Conservation (phyloP, 2,329 filamentous ascomycete genomes). For the Penicillium olsonii region DNA sequence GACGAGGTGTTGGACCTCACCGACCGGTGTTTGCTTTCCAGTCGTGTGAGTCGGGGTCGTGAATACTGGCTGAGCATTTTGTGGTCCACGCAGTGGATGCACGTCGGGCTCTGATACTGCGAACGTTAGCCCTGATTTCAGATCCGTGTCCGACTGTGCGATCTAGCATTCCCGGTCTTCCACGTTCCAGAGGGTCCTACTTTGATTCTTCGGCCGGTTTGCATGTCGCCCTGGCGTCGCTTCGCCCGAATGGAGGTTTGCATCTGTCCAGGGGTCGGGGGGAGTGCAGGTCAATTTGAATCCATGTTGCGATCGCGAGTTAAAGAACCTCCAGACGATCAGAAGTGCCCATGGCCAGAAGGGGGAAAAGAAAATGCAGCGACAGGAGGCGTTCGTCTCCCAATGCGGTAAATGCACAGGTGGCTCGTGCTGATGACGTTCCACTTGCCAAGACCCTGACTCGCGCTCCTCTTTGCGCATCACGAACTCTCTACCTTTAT, state of each 20-base stretch:
- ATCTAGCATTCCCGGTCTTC: too few relatives aligned
- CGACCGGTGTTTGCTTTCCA: slow-evolving; percentile 16
- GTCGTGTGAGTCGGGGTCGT: slow-evolving; percentile 17
- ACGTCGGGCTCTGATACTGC: slow-evolving; percentile 7
- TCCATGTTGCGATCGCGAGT: background rate
- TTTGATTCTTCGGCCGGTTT: slow-evolving; percentile 7
- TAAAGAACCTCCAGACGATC: too few relatives aligned
- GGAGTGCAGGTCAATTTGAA: background rate
- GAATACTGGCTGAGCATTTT: slow-evolving; percentile 14
- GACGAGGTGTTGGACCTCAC: slow-evolving; percentile 7
- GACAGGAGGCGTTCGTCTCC: slow-evolving; percentile 2
- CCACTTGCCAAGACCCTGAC: too few relatives aligned
- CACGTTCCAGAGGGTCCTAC: background rate
- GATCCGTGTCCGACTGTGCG: too few relatives aligned
- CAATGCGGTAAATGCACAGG: slow-evolving; percentile 12
- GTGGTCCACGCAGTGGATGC: slow-evolving; percentile 13
- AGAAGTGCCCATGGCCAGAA: too few relatives aligned
- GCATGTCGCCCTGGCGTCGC: slow-evolving; percentile 4
- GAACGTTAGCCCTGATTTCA: background rate
- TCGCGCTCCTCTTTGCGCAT: too few relatives aligned
- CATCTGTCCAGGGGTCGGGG: background rate
- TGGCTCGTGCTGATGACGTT: slow-evolving; percentile 14
- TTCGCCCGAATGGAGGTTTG: slow-evolving; percentile 1
- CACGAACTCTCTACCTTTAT: too few relatives aligned
- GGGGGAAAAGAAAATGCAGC: background rate